phyloP scores from a whole-genome alignment of 768 basidiomycete species.

The Pleurotus tuber-regium region DNA sequence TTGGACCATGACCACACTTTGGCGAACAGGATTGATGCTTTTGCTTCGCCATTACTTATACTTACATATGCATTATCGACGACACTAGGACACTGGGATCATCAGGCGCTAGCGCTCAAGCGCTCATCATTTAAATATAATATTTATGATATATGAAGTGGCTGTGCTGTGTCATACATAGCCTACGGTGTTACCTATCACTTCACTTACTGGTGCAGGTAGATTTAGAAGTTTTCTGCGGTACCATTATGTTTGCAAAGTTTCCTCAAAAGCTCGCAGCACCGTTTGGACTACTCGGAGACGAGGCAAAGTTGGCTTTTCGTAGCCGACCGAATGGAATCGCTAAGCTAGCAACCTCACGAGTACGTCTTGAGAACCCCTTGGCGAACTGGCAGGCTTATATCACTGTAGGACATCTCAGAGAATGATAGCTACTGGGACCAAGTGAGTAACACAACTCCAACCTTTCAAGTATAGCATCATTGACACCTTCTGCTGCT shows the following conservation, averaged over 20 bases:
- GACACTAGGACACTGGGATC: too few species aligned
- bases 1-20: too few species aligned
- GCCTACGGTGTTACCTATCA: too few species aligned
- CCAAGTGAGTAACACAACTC: slow-evolving; percentile 51
- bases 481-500: not conserved
- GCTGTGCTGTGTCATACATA: not conserved
- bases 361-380: slow-evolving; percentile 51
- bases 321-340: slow-evolving; percentile 81
- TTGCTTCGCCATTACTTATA: too few species aligned
- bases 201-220: too few species aligned
- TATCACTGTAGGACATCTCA: slow-evolving; percentile 59
- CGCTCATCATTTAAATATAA: too few species aligned
- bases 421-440: slow-evolving; percentile 85
- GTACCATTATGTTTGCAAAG: slow-evolving; percentile 64
- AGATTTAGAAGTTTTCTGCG: too few species aligned
- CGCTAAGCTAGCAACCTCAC: slow-evolving; percentile 64
- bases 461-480: not conserved
- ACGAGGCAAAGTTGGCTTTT: slow-evolving; percentile 89
- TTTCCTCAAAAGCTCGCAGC: slow-evolving; percentile 71
- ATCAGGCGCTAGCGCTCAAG: too few species aligned
- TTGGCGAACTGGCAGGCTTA: not conserved
- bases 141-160: not conserved
- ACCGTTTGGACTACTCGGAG: slow-evolving; percentile 76
- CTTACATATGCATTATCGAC: too few species aligned
- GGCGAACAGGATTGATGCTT: too few species aligned